Conservation (phyloP, 176 grass and related monocot genomes). For the Elymus sibiricus region DNA sequence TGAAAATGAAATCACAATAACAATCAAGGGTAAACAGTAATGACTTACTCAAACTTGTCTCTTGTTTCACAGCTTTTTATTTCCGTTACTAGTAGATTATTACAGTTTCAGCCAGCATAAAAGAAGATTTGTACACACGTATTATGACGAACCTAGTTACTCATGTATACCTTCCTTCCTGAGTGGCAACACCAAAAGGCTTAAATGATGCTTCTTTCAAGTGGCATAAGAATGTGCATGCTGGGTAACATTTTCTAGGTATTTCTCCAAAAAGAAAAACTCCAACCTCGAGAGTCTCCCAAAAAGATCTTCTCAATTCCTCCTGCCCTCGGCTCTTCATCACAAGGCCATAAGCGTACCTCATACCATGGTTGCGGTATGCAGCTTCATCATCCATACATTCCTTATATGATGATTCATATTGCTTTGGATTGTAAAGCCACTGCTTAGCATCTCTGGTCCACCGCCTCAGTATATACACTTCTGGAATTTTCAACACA, state of each 20-base stretch:
- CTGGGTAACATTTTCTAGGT: slow-evolving; percentile 48
- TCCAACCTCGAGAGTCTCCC: slow-evolving; percentile 49
- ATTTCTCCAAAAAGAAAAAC: slow-evolving; percentile 27
- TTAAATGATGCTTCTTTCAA: slow-evolving; percentile 32
- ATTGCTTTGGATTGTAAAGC: slow-evolving; percentile 55
- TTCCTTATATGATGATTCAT: slow-evolving; percentile 55
- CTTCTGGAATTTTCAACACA: slow-evolving; percentile 54
- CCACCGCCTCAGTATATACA: slow-evolving; percentile 70
- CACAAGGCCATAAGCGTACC: slow-evolving; percentile 68
- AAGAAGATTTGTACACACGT: neutral
- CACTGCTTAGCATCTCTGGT: slow-evolving; percentile 71
- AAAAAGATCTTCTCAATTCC: slow-evolving; percentile 52
- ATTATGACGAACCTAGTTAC: neutral
- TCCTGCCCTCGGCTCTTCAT: slow-evolving; percentile 55
- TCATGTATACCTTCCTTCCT: slow-evolving; percentile 11
- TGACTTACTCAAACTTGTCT: slow-evolving; percentile 14
- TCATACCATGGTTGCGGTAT: slow-evolving; percentile 66
- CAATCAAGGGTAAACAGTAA: neutral
- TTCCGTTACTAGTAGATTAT: slow-evolving; percentile 32
- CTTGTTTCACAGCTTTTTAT: neutral
- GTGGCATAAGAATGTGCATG: slow-evolving; percentile 47
- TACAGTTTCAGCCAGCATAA: slow-evolving; percentile 22
- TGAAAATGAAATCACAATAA: neutral
- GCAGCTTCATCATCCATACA: slow-evolving; percentile 47
- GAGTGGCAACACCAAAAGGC: neutral